These are phyloP conservation scores for Azolla pinnata DNA, from an alignment of 75 land plant genomes.

Conservation along the genomic window DNA sequence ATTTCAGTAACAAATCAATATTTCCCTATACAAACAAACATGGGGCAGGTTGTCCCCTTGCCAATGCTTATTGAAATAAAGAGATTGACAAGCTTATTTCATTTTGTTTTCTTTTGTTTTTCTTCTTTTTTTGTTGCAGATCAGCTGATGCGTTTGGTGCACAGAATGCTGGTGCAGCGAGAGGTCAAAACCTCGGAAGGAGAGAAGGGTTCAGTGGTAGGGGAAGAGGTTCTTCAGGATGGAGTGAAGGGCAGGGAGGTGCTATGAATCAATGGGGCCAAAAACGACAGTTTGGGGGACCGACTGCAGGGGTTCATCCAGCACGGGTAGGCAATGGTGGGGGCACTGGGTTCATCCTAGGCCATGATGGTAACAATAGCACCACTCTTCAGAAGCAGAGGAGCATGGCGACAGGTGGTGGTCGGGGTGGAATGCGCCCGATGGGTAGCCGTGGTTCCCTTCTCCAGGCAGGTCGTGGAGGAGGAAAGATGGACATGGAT, in stretches of 20 bases:
- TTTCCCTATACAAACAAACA: no score
- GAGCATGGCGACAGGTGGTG: no score
- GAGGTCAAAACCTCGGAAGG: constrained; percentile 28
- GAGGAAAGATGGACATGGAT: constrained; percentile 29
- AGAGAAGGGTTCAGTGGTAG: constrained; percentile 20
- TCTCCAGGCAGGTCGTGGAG: no score
- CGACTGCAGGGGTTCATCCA: constrained; percentile 43
- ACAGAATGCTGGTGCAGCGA: background rate
- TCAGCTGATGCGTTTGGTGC: constrained; percentile 3
- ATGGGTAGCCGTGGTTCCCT: constrained; percentile 2
- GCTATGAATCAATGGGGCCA: constrained; percentile 15
- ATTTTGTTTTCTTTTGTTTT: background rate
- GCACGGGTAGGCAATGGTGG: constrained; percentile 57
- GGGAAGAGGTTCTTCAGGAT: constrained; percentile 32
- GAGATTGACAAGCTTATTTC: no score
- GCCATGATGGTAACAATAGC: no score
- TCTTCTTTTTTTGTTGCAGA: background rate
- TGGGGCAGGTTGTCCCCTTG: no score
- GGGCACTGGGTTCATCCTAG: no score
- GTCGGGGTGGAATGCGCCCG: constrained; percentile 10
- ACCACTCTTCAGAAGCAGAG: no score
- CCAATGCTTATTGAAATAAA: no score
- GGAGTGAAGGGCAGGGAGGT: background rate
- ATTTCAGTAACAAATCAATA: no score
- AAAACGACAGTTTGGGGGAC: constrained; percentile 22